phyloP scores from a whole-genome alignment of 208 protist genomes.

The Tritrichomonas foetus region DNA sequence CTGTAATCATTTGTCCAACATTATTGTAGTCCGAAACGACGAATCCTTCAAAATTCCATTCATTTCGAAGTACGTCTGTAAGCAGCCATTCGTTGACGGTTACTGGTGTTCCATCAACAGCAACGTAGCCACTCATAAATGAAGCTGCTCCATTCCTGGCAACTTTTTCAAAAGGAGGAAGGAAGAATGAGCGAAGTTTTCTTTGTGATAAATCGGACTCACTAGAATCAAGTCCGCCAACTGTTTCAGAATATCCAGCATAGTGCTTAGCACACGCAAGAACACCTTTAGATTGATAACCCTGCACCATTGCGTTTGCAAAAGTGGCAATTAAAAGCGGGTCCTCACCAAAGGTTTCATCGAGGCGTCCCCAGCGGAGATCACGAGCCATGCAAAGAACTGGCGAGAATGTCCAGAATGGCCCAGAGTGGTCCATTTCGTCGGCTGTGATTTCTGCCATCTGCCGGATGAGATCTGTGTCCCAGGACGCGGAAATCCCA shows the following conservation, averaged over 20 bases:
- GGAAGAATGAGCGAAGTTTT: constrained; percentile 53
- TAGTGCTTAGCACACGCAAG: constrained; percentile 60
- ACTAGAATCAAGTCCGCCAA: constrained; percentile 53
- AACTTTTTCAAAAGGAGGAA: constrained; percentile 52
- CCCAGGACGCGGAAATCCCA: constrained; percentile 54
- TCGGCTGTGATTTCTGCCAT: constrained; percentile 43
- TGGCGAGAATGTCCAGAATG: constrained; percentile 59
- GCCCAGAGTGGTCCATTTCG: constrained; percentile 56
- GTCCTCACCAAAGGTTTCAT: constrained; percentile 64
- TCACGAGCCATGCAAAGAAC: constrained; percentile 56
- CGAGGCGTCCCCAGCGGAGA: constrained; percentile 56
- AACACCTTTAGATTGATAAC: constrained; percentile 50
- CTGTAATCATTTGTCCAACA: not conserved
- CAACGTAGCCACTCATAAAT: constrained; percentile 29
- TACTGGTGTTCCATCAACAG: not conserved
- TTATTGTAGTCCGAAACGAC: constrained; percentile 52
- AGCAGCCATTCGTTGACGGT: not conserved
- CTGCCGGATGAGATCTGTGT: constrained; percentile 36
- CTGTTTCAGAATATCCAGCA: constrained; percentile 55
- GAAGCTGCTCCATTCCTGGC: constrained; percentile 38
- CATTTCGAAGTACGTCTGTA: not conserved
- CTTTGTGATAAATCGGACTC: constrained; percentile 47
- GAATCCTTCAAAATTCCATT: constrained; percentile 52
- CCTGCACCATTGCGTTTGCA: constrained; percentile 38
- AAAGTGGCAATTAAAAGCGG: constrained; percentile 43